Evolutionary conservation across 73 alveolate genomes (phyloP).

Genomic region (Halteria grandinella): DNA sequence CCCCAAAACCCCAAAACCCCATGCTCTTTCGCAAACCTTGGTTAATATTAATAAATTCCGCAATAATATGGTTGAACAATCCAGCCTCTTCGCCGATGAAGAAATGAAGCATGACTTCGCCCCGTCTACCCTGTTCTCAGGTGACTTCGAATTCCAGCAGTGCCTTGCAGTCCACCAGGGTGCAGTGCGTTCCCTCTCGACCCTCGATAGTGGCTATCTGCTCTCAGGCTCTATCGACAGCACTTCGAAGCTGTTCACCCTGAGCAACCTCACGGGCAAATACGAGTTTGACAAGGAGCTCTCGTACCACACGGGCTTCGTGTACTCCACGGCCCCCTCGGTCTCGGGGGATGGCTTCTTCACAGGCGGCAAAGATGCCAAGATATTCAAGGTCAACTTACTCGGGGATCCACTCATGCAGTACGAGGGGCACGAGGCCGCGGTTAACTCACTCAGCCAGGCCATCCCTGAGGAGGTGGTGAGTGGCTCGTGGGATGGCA

Average conservation of each 20-base stretch:
- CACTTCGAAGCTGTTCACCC: conserved; percentile 46
- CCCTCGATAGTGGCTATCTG: conserved; percentile 27
- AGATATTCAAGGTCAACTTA: conserved; percentile 84
- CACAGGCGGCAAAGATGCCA: conserved; percentile 90
- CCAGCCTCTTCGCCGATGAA: conserved; percentile 17
- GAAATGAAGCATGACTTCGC: background rate
- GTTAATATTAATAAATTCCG: background rate
- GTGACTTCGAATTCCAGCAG: conserved; percentile 30
- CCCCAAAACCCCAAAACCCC: conserved; percentile 40
- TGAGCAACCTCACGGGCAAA: conserved; percentile 45
- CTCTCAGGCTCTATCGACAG: conserved; percentile 66
- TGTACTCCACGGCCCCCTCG: conserved; percentile 14
- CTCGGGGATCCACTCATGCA: conserved; percentile 89
- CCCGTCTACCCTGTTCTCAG: background rate
- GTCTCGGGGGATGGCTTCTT: conserved; percentile 78
- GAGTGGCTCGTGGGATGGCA: conserved; percentile 99
- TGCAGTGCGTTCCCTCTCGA: conserved; percentile 43
- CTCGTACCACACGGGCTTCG: conserved; percentile 56
- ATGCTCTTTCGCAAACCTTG: background rate
- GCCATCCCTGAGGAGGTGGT: conserved; percentile 78
- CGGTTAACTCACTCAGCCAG: conserved; percentile 80
- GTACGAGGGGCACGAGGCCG: conserved; percentile 91
- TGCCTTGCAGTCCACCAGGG: conserved; percentile 53
- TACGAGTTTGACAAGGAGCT: conserved; percentile 60
- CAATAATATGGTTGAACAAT: conserved; percentile 17